Evolutionary conservation across 257 asterid genomes (phyloP).

Genomic region (Nemophila menziesii): DNA sequence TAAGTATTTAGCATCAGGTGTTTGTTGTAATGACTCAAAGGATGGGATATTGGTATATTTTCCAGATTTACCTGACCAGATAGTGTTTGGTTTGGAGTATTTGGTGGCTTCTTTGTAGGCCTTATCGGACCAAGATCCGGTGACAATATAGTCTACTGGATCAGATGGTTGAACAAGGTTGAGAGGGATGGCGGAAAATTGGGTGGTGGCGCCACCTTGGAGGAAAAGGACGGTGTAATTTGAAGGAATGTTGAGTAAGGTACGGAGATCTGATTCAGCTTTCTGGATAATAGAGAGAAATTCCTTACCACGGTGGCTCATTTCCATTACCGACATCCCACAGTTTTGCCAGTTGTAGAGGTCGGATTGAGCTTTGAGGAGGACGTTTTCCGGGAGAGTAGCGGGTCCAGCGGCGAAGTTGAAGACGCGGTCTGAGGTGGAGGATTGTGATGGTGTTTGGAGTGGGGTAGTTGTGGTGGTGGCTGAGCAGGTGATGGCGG

Average conservation of each 20-base stretch:
- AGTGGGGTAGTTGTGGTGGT: slow-evolving; percentile 27
- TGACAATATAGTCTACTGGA: slow-evolving; percentile 60
- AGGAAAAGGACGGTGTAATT: slow-evolving; percentile 81
- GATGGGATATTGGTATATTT: slow-evolving; percentile 66
- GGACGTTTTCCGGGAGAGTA: slow-evolving; percentile 75
- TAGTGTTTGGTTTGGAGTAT: slow-evolving; percentile 52
- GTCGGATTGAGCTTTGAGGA: slow-evolving; percentile 73
- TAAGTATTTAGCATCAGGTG: slow-evolving; percentile 53
- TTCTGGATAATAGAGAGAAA: slow-evolving; percentile 76
- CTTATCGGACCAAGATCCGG: slow-evolving; percentile 98
- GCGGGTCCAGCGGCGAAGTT: slow-evolving; percentile 99
- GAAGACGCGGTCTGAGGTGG: slow-evolving; percentile 68
- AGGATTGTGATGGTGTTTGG: slow-evolving; percentile 23
- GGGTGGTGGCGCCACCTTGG: slow-evolving; percentile 99
- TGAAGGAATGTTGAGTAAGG: slow-evolving; percentile 48
- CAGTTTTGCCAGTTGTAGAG: slow-evolving; percentile 73
- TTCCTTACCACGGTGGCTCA: slow-evolving; percentile 96
- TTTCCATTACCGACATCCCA: slow-evolving; percentile 98
- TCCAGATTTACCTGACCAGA: slow-evolving; percentile 79
- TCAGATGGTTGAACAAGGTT: slow-evolving; percentile 51
- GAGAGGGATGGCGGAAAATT: slow-evolving; percentile 78
- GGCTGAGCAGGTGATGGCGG: slow-evolving; percentile 39
- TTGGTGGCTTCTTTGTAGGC: slow-evolving; percentile 68
- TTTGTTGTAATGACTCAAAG: slow-evolving; percentile 48
- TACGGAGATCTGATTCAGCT: slow-evolving; percentile 80